These are phyloP conservation scores for Krasilnikovozyma curviuscula DNA, from an alignment of 768 basidiomycete species.

Conservation along the genomic window DNA sequence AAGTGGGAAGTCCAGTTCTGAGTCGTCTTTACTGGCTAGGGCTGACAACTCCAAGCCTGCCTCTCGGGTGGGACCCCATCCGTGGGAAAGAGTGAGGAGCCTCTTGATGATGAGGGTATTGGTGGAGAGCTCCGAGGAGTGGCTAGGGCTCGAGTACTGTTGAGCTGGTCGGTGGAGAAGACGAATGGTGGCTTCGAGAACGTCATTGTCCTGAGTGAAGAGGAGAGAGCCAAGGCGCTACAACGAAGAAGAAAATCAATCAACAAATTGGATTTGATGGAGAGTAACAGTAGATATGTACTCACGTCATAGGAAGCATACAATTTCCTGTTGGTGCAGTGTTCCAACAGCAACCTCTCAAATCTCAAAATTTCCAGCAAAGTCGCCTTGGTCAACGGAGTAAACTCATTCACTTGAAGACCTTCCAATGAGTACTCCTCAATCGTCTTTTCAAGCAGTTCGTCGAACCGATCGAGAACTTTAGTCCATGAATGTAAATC, in stretches of 20 bases:
- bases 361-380: conserved; percentile 72
- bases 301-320: conserved; percentile 92
- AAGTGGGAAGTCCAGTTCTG: conserved; percentile 12
- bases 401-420: conserved; percentile 61
- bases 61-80: conserved; percentile 62
- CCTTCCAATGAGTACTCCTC: conserved; percentile 64
- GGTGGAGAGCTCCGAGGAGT: conserved; percentile 57
- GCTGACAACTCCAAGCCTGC: conserved; percentile 57
- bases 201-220: conserved; percentile 70
- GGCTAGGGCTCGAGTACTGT: conserved; percentile 71
- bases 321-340: conserved; percentile 92
- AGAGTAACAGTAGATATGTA: conserved; percentile 5
- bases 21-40: conserved; percentile 33
- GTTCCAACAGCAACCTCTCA: conserved; percentile 75
- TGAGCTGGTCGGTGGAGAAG: conserved; percentile 81
- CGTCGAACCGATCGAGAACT: conserved; percentile 88
- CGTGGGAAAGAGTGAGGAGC: conserved; percentile 60
- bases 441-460: conserved; percentile 62
- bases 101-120: conserved; percentile 46
- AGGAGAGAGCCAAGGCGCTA: conserved; percentile 80
- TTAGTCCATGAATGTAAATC: conserved; percentile 94
- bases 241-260: conserved; percentile 1
- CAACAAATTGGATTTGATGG: background rate
- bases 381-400: conserved; percentile 48
- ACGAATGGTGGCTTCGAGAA: conserved; percentile 62